Conservation (phyloP, 306 rosid genomes). For the Biancaea sappan region DNA sequence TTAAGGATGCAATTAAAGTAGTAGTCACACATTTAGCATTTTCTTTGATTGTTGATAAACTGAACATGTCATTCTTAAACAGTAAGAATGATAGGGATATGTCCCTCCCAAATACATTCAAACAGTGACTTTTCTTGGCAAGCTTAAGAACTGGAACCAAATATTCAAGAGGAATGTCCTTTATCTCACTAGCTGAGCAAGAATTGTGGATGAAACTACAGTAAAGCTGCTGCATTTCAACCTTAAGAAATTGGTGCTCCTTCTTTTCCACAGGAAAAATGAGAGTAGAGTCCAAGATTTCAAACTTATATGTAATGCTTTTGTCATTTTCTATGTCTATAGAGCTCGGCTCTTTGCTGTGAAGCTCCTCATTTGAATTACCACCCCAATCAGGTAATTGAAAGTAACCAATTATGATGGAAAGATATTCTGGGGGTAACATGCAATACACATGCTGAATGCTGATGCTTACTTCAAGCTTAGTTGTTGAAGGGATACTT, state of each 20-base stretch:
- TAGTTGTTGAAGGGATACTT: conserved; percentile 41
- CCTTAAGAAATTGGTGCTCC: conserved; percentile 68
- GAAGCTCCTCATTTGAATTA: conserved; percentile 43
- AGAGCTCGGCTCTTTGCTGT: conserved; percentile 36
- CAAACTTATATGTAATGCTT: conserved; percentile 65
- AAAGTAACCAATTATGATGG: conserved; percentile 85
- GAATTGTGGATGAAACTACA: conserved; percentile 52
- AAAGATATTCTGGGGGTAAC: conserved; percentile 86
- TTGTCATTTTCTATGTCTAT: conserved; percentile 45
- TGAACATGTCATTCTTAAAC: conserved; percentile 49
- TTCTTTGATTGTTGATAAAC: conserved; percentile 38
- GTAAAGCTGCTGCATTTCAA: conserved; percentile 65
- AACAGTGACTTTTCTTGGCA: conserved; percentile 57
- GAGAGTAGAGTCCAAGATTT: conserved; percentile 78
- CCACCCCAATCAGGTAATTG: conserved; percentile 79
- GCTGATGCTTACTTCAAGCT: conserved; percentile 63
- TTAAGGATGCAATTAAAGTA: conserved; percentile 60
- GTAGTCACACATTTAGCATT: conserved; percentile 41
- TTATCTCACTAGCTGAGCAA: conserved; percentile 47
- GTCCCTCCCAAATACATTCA: conserved; percentile 75
- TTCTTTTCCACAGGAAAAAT: conserved; percentile 69
- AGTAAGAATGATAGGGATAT: conserved; percentile 57
- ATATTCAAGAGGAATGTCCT: conserved; percentile 61
- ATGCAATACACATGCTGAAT: conserved; percentile 88
- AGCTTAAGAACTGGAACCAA: conserved; percentile 61